Conservation (phyloP, 1,284 basidiomycete genomes). For the Malassezia psittaci region DNA sequence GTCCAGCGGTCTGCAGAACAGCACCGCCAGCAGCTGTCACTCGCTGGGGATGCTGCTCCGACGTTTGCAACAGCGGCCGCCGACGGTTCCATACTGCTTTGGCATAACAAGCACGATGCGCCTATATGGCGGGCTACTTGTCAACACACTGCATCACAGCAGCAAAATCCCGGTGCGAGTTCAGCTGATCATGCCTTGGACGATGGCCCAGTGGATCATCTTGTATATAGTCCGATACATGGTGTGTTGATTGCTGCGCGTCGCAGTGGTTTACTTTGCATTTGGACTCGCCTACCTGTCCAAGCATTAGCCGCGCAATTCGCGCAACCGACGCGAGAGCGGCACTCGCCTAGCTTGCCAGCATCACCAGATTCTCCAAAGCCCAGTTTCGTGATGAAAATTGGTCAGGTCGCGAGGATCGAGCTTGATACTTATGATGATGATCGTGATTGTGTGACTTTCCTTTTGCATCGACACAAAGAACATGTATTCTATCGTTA, state of each 20-base stretch:
- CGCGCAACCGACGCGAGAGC: background rate
- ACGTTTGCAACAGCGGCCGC: slow-evolving; percentile 38
- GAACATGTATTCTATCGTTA: slow-evolving; percentile 26
- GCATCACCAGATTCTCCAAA: no score
- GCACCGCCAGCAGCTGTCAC: slow-evolving; percentile 28
- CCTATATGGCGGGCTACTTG: slow-evolving; percentile 29
- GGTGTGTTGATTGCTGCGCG: slow-evolving; percentile 35
- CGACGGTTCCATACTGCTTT: slow-evolving; percentile 40
- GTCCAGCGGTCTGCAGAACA: slow-evolving; percentile 30
- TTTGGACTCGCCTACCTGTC: slow-evolving; percentile 31
- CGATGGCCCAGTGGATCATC: slow-evolving; percentile 13
- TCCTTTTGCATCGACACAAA: slow-evolving; percentile 25
- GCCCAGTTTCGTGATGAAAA: background rate
- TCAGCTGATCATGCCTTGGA: background rate
- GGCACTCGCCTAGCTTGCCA: background rate
- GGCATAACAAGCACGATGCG: slow-evolving; percentile 26
- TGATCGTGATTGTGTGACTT: background rate
- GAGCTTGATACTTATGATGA: slow-evolving; percentile 4
- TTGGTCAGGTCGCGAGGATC: background rate
- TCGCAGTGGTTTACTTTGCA: slow-evolving; percentile 27
- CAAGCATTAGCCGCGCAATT: slow-evolving; percentile 23
- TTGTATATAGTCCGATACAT: slow-evolving; percentile 29
- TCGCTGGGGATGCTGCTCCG: slow-evolving; percentile 29
- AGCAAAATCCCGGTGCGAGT: background rate
- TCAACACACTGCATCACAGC: slow-evolving; percentile 4